Percentiles rank a stretch among this genome's conserved stretches.
Evolutionary conservation across 2,329 filamentous ascomycete species (phyloP).

Genomic region (Amauroascus niger): DNA sequence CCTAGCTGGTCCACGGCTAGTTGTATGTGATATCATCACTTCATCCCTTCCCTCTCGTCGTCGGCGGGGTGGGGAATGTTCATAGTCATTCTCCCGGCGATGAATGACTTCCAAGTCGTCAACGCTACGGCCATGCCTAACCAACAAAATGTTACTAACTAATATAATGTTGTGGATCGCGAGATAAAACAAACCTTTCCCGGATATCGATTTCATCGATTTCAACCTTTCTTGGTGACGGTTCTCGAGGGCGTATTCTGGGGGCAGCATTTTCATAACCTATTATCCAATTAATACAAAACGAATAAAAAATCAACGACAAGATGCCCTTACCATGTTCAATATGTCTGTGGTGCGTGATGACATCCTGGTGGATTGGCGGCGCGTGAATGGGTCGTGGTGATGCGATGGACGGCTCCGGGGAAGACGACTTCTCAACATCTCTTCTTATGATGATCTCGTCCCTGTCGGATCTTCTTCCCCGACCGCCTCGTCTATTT

Average conservation of each 20-base stretch:
- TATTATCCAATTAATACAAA: slow-evolving; percentile 10
- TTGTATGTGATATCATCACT: slow-evolving; percentile 18
- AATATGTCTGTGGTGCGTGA: slow-evolving; percentile 78
- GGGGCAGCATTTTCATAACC: slow-evolving; percentile 22
- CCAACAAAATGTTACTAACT: slow-evolving; percentile 3
- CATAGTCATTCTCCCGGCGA: slow-evolving; percentile 33
- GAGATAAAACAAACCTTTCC: slow-evolving; percentile 37
- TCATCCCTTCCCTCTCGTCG: slow-evolving; percentile 21
- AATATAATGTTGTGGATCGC: neutral
- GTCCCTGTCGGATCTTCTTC: slow-evolving; percentile 22
- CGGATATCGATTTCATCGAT: slow-evolving; percentile 49
- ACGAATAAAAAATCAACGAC: slow-evolving; percentile 19
- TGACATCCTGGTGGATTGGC: slow-evolving; percentile 77
- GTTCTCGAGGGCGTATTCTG: slow-evolving; percentile 25
- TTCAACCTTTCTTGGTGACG: slow-evolving; percentile 28
- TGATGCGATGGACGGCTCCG: slow-evolving; percentile 41
- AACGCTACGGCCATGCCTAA: neutral
- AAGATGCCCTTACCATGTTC: slow-evolving; percentile 58
- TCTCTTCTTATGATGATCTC: slow-evolving; percentile 31
- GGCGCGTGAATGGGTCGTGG: slow-evolving; percentile 62
- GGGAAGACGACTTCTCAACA: slow-evolving; percentile 33
- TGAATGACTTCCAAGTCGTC: slow-evolving; percentile 16
- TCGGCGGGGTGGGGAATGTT: slow-evolving; percentile 30
- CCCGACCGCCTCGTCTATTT: slow-evolving; percentile 16
- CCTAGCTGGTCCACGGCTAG: slow-evolving; percentile 20